These are phyloP conservation scores for Diutina rugosa DNA, from an alignment of 1,139 yeast species.

Conservation along the genomic window DNA sequence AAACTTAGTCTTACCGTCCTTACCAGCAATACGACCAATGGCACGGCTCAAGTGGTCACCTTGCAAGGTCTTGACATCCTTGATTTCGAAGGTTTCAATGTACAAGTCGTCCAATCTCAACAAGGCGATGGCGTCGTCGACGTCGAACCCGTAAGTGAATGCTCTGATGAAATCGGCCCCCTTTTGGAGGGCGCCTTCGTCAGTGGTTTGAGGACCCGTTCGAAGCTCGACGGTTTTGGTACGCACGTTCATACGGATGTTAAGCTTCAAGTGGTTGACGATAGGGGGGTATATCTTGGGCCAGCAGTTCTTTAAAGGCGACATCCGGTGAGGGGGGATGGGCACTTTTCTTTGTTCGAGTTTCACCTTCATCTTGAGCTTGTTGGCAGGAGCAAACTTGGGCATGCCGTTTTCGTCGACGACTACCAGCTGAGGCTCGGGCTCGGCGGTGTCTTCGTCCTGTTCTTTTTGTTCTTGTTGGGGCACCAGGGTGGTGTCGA, in stretches of 20 bases:
- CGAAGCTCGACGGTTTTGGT: conserved; percentile 78
- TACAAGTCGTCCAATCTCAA: conserved; percentile 89
- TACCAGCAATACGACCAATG: conserved; percentile 98
- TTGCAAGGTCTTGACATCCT: conserved; percentile 87
- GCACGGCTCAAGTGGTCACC: conserved; percentile 98
- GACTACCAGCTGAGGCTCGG: conserved; percentile 38
- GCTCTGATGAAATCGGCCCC: conserved; percentile 96
- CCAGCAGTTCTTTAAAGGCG: conserved; percentile 86
- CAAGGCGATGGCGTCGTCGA: conserved; percentile 92
- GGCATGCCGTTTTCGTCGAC: conserved; percentile 88
- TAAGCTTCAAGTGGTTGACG: conserved; percentile 87
- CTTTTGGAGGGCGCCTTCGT: conserved; percentile 89
- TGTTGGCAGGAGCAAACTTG: conserved; percentile 64
- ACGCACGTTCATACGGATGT: conserved; percentile 88
- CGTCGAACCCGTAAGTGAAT: conserved; percentile 88
- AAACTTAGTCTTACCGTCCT: conserved; percentile 96
- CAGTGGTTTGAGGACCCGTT: conserved; percentile 70
- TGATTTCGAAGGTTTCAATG: conserved; percentile 92
- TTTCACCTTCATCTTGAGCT: conserved; percentile 57
- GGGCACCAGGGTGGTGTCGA: conserved; percentile 43
- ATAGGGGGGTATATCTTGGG: conserved; percentile 88
- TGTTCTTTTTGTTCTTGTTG: conserved; percentile 9
- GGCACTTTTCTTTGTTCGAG: conserved; percentile 79
- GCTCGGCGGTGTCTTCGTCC: conserved; percentile 7
- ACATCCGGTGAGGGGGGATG: conserved; percentile 94